Conservation (phyloP, 2,329 filamentous ascomycete species). For the Colletotrichum sojae region DNA sequence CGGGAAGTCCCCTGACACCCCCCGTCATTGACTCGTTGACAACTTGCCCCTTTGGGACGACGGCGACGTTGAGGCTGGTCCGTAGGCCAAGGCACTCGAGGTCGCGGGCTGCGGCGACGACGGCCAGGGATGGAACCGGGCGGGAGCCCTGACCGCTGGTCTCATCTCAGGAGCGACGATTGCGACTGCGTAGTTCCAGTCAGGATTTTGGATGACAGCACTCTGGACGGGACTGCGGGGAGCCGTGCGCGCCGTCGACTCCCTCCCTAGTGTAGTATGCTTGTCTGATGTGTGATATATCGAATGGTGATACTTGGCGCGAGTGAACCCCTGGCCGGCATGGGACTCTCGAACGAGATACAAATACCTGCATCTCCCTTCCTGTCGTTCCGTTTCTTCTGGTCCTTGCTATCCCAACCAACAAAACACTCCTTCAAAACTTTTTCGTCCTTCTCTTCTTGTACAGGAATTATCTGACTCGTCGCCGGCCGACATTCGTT, state of each 20-base stretch:
- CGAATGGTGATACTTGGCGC: conserved; percentile 37
- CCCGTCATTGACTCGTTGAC: conserved; percentile 15
- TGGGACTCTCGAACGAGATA: conserved; percentile 39
- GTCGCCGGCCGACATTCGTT: conserved; percentile 68
- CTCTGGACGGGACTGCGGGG: conserved; percentile 11
- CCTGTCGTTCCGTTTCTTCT: conserved; percentile 38
- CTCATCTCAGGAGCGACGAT: conserved; percentile 22
- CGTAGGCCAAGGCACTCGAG: conserved; percentile 8
- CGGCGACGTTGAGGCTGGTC: conserved; percentile 3
- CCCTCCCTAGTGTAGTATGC: conserved; percentile 5
- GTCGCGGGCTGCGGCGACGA: conserved; percentile 23
- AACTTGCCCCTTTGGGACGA: neutral
- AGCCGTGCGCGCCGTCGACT: conserved; percentile 19
- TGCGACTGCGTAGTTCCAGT: conserved; percentile 21
- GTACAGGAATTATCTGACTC: conserved; percentile 53
- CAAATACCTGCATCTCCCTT: conserved; percentile 45
- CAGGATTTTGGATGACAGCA: conserved; percentile 33
- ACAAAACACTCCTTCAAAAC: conserved; percentile 36
- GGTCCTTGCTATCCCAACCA: conserved; percentile 11
- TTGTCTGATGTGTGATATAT: conserved; percentile 32
- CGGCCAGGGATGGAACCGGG: conserved; percentile 32
- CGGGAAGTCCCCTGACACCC: conserved; percentile 22
- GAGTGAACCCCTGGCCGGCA: conserved; percentile 2
- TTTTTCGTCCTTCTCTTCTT: conserved; percentile 44
- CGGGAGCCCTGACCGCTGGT: conserved; percentile 32